Evolutionary conservation across 139 green algal genomes (phyloP), one percentile per base, ranked within the genome.

Genomic region (Micractinium sp.): DNA sequence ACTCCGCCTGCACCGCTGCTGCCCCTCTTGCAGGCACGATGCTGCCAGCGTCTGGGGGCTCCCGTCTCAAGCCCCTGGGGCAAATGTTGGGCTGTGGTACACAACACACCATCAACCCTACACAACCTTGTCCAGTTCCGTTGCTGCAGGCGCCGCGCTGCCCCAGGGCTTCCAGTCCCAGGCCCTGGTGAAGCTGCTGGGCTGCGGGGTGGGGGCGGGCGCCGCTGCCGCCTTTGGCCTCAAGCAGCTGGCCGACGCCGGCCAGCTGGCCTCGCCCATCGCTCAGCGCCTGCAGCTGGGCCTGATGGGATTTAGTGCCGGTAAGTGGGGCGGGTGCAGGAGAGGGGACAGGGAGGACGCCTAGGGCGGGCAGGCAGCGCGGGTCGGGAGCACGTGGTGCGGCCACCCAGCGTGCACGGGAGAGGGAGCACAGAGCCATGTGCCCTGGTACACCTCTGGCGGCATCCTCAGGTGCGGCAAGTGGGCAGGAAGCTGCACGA

Each of bases 281-380:
- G 82, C 82, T 13, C 89, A 89, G 89, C 81, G 82, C 33, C 80
- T 91, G 73, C 89, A 91, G 83, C 89, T 91, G 79, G 89, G 82
- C 12, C 81, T 91, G 12, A 91, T 91, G 83, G 83, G 89, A 69
- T 89, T 86, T 36, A 60, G 73, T 39, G 73, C 81, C 38, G 89
- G 81, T 81, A 75, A 15, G 41, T 29, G 71, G 71, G 71, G 31
- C 31, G 67, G 67, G 22, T 35, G 1, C 9, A 22, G 67, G 67
- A 75, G 47, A 9, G 47, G 9, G 47, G 47, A 56, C 47, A 56
- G 47, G 47, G 47, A 56, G 47, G 47, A 56, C 9, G 7, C 9
- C 47, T 56, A 80, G n/a, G 33, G 33, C n/a, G 33, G 33, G 74
- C 74, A 1, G 13, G 15, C 33, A 25, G 74, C n/a, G 31, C 33